Base-by-base conservation (phyloP, 371 early-diverging fungal genomes). In the Syncephalastrum racemosum region DNA sequence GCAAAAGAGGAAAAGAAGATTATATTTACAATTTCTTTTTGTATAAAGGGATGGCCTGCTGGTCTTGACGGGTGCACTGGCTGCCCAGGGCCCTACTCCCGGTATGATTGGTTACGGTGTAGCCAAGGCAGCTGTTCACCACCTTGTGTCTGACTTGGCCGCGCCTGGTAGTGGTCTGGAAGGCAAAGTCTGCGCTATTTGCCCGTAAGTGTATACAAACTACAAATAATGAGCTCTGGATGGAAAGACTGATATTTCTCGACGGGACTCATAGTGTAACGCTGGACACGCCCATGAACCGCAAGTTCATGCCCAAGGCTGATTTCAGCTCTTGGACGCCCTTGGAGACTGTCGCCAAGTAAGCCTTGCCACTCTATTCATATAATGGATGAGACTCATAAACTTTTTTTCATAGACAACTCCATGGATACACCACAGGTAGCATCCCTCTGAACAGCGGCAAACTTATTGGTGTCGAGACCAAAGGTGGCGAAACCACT, bases 121-220 rank as follows among this genome's bases (percentile, higher is more conserved):
- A 64, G 93, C 95, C 57, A 98, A 98, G 72, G 93, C 95, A 5
- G 88, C 93, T 7, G 95, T 95, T 22, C 95, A 96, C 68, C 97
- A 98, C 50, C 75, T 97, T 65, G 88, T 91, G 0, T 70, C 84
- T 36, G 90, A 90, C 58, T 70, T 92, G 43, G 90, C 94, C 39
- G 83, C 81, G 14, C 67, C 77, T 12, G 83, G 79, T 25, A 78
- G 87, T 56, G 98, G 97, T 1, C 70, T 98, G 43, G 63, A 73
- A 4, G 79, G 73, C 19, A 83, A 82, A 36, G 91, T 90, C 7
- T 79, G 81, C 39, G 93, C 86, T 13, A 76, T 96, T 23, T 77
- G 89, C 56, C 96, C 96, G 88, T 90, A 86, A 72, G 85, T 78
- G 31, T 12, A 13, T 4, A n/a, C n/a, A 10, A 5, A 22, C 41